Evolutionary conservation across 192 early-diverging fungal genomes (phyloP).

Genomic region (Backusella sp.): DNA sequence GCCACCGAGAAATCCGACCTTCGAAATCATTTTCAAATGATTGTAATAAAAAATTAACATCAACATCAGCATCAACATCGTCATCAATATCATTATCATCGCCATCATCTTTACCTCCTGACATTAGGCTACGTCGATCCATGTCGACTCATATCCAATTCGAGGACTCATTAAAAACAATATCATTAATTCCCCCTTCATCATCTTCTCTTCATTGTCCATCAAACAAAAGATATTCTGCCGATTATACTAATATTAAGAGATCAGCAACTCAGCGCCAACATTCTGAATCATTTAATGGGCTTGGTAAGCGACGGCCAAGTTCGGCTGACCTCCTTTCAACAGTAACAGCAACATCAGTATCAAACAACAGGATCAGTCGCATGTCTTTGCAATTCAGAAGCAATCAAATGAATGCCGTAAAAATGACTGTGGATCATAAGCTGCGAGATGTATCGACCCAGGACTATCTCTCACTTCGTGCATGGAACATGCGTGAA

Average conservation of each 20-base stretch:
- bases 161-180: background rate
- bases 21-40: background rate
- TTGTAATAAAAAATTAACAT: background rate
- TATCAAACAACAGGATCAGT: conserved; percentile 10
- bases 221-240: conserved; percentile 16
- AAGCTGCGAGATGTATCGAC: conserved; percentile 32
- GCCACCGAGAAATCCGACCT: background rate
- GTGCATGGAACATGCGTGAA: conserved; percentile 24
- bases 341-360: background rate
- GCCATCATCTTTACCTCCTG: background rate
- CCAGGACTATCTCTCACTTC: conserved; percentile 25
- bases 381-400: conserved; percentile 29
- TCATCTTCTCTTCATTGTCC: background rate
- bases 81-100: background rate
- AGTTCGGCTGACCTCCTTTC: conserved; percentile 21
- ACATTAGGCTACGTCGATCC: background rate
- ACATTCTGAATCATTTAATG: background rate
- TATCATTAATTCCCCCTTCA: background rate
- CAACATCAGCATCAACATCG: background rate
- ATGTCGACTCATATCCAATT: background rate
- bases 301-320: background rate
- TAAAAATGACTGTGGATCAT: conserved; percentile 22
- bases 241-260: conserved; percentile 12
- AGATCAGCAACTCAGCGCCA: background rate
- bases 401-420: conserved; percentile 25